phyloP scores from a whole-genome alignment of 2,329 filamentous ascomycete species.

The Apiospora arundinis region DNA sequence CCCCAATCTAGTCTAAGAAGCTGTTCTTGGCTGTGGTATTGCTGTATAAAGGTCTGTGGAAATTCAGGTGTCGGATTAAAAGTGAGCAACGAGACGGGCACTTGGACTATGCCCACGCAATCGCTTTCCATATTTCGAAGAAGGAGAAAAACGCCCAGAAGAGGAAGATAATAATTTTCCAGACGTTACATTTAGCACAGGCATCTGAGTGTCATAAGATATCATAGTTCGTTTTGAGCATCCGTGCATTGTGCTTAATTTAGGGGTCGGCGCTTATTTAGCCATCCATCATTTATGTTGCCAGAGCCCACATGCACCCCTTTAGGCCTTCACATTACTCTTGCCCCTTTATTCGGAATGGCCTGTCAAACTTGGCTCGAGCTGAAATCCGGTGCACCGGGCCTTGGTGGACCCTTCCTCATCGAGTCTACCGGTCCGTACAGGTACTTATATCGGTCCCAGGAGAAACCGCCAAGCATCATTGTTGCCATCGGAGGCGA shows the following conservation, averaged over 20 bases:
- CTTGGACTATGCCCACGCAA: constrained; percentile 11
- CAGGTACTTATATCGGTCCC: not conserved
- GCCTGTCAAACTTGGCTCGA: constrained; percentile 2
- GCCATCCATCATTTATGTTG: constrained; percentile 10
- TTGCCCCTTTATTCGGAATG: not conserved
- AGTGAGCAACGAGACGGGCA: constrained; percentile 3
- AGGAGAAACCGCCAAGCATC: not conserved
- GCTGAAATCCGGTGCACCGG: constrained; percentile 1
- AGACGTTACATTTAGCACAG: not conserved
- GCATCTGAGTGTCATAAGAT: not conserved
- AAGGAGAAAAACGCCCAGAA: not conserved
- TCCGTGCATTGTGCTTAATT: not conserved
- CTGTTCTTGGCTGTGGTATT: not conserved
- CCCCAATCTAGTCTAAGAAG: not conserved
- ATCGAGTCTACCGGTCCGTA: constrained; percentile 7
- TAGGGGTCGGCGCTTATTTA: not conserved
- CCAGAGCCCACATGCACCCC: not conserved
- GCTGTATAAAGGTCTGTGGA: not conserved
- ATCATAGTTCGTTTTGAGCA: constrained; percentile 9
- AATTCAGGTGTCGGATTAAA: not conserved
- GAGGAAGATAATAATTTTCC: not conserved
- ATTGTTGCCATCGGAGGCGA: constrained; percentile 1
- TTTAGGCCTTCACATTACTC: not conserved
- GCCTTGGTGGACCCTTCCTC: constrained; percentile 1
- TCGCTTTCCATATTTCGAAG: constrained; percentile 6